Percentiles rank a stretch among this genome's conserved stretches.
Conservation (phyloP, 2,329 filamentous ascomycete genomes). For the Camptophora hylomeconis region DNA sequence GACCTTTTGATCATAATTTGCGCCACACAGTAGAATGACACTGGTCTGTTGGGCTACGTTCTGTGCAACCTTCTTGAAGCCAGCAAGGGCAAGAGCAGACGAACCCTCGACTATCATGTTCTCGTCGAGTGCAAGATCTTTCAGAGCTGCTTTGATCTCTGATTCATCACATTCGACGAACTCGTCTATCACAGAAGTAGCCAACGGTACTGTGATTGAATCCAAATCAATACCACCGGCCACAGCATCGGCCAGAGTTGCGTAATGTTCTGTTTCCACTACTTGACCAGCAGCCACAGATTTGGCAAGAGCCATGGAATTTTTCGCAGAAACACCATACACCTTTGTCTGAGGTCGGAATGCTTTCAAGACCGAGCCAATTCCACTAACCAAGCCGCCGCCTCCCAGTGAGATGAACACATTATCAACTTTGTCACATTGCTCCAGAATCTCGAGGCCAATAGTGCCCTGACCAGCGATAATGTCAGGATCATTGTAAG, state of each 20-base stretch:
- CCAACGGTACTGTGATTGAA: conserved; percentile 1
- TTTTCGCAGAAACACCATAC: conserved; percentile 1
- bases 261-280: conserved; percentile 1
- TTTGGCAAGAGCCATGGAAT: conserved; percentile 1
- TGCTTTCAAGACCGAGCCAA: conserved; percentile 1
- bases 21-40: conserved; percentile 1
- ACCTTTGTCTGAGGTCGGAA: conserved; percentile 1
- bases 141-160: not conserved
- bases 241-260: conserved; percentile 1
- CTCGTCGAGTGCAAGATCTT: not conserved
- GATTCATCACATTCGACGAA: conserved; percentile 1
- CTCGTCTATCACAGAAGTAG: conserved; percentile 1
- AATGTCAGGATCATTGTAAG: conserved; percentile 2
- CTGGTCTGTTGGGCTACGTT: conserved; percentile 1
- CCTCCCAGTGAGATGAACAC: not conserved
- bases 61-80: conserved; percentile 1
- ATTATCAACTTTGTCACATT: conserved; percentile 2
- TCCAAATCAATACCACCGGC: conserved; percentile 1
- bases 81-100: not conserved
- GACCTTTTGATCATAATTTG: not conserved
- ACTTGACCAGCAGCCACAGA: conserved; percentile 1
- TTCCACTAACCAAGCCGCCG: conserved; percentile 1
- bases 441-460: conserved; percentile 1
- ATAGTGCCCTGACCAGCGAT: conserved; percentile 1
- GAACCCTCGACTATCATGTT: conserved; percentile 2